Conservation (phyloP, 441 rosid species). For the Viola pubescens region DNA sequence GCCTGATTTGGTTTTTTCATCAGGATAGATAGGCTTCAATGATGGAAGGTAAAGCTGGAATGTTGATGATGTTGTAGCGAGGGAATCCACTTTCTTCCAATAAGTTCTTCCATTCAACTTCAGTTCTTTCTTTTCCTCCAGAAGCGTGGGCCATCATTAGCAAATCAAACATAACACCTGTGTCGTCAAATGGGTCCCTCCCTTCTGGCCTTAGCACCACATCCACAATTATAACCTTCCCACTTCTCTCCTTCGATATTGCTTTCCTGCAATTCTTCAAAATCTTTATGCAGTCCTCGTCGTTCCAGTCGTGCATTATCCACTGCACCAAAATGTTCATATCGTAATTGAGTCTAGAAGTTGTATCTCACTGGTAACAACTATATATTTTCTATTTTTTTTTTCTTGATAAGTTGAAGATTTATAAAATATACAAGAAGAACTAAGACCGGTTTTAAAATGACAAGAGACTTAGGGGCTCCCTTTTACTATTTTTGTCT, state of each 20-base stretch:
- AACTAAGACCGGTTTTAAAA: no score
- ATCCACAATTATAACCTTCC: constrained; percentile 34
- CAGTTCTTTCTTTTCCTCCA: constrained; percentile 39
- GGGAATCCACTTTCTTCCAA: constrained; percentile 36
- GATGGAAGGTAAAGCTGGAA: constrained; percentile 22
- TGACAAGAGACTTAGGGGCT: no score
- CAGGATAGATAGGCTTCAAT: constrained; percentile 35
- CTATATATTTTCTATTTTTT: no score
- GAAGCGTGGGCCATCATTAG: constrained; percentile 25
- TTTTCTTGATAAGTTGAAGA: no score
- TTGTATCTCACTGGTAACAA: no score
- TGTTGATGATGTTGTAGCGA: constrained; percentile 27
- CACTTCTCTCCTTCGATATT: constrained; percentile 18
- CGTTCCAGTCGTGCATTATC: constrained; percentile 36
- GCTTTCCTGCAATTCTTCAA: constrained; percentile 34
- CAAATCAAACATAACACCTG: constrained; percentile 21
- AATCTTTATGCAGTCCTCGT: constrained; percentile 36
- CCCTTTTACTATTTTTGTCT: no score
- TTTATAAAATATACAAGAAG: no score
- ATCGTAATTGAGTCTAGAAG: no score
- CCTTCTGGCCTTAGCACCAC: constrained; percentile 24
- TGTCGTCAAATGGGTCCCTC: constrained; percentile 10
- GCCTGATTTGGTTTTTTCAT: background rate
- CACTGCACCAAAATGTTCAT: constrained; percentile 12
- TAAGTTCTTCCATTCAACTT: constrained; percentile 35